Evolutionary conservation across 345 rosid species (phyloP), one percentile per base, ranked within the genome.

Genomic region (Hibiscus syriacus): DNA sequence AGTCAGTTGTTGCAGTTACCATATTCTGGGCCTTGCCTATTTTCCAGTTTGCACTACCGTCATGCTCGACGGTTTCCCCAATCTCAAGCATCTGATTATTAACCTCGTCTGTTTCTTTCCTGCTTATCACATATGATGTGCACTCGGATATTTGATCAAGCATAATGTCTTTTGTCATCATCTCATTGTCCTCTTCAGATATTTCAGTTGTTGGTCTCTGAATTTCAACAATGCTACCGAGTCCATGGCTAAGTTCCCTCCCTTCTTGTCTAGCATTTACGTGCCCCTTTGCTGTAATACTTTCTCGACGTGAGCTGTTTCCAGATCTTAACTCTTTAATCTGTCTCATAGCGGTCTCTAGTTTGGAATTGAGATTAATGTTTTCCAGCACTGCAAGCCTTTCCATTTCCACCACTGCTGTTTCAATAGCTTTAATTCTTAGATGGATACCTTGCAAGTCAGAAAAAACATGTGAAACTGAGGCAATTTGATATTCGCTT

Each of bases 91-190:
- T 83, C 67, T 73, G 81, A 79, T 87, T 78, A 59, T 81, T 85
- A 46, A 70, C 66, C 72, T 78, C 87, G 19, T 57, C 29, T 67
- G 85, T 76, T 73, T 79, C 94, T 80, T 90, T 75, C 83, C 82
- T 81, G 75, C 89, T 83, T 61, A 76, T 77, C 62, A 90, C 92
- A 76, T 91, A 77, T 7, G 97, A 84, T n/a, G 97, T 86, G 72
- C 86, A 80, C 70, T 90, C 99, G 0, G 98, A 95, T 46, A 81
- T 77, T 77, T 95, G 96, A 78, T 95, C 99, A 1, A 95, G 97
- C 77, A 95, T 76, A 64, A 92, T 92, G 75, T 95, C 99, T 79
- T 95, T 95, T 2, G 98, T 87, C 85, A 85, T 79, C 73, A 84
- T 83, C 49, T 80, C 92, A 20, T 66, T 81, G 59, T 80, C 86